A percentile compares a stretch with the other conserved stretches of the same genome.
Evolutionary conservation across 129 eudicot genomes (phyloP).

Genomic region (Arctium minus): DNA sequence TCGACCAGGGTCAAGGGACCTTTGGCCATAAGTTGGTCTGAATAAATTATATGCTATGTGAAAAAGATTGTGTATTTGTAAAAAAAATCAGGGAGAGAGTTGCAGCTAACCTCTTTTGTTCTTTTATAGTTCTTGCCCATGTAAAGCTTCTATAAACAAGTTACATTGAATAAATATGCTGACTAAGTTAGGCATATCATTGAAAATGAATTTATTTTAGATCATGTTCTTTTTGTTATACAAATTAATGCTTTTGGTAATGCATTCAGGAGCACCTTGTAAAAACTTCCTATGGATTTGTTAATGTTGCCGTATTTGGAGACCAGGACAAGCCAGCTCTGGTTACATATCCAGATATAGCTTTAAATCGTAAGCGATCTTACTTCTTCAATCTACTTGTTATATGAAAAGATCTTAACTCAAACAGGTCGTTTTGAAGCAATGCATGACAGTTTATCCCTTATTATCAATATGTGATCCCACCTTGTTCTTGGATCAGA

Average conservation of each 20-base stretch:
- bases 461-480: not conserved
- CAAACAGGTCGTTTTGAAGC: not conserved
- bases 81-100: not conserved
- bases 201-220: not conserved
- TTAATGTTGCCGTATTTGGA: slow-evolving; percentile 76
- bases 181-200: not conserved
- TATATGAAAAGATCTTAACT: not conserved
- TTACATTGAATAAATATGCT: not conserved
- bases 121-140: not conserved
- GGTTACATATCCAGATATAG: slow-evolving; percentile 87
- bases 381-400: not conserved
- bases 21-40: not conserved
- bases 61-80: slow-evolving; percentile 5
- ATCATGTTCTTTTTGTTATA: not conserved
- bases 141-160: not conserved
- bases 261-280: slow-evolving; percentile 70
- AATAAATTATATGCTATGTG: not conserved
- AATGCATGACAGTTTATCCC: not conserved
- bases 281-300: slow-evolving; percentile 69
- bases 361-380: slow-evolving; percentile 67
- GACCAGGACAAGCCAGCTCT: slow-evolving; percentile 93
- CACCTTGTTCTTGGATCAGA: not conserved
- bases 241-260: slow-evolving; percentile 3
- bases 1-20: not conserved
- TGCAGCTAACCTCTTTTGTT: slow-evolving; percentile 1